A percentile compares a stretch with the other conserved stretches of the same genome.
Evolutionary conservation across 1,284 basidiomycete species (phyloP).

Genomic region (Boletellus deceptivus): DNA sequence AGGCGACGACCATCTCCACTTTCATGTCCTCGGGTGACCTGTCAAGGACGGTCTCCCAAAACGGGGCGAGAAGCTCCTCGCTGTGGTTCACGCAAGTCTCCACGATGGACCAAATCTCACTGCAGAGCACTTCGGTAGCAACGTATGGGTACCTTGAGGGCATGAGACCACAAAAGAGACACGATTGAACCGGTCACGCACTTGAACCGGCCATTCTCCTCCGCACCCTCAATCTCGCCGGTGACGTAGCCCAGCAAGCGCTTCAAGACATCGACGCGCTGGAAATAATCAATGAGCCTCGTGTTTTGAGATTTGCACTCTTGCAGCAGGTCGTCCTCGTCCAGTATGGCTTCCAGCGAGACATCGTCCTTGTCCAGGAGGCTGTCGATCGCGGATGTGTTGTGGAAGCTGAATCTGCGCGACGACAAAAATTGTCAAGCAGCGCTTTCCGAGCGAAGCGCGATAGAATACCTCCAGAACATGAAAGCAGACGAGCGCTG

Average conservation of each 20-base stretch:
- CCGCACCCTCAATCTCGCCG: constrained; percentile 79
- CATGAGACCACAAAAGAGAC: constrained; percentile 4
- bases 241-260: constrained; percentile 81
- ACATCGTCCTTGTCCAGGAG: constrained; percentile 83
- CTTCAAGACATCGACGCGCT: constrained; percentile 76
- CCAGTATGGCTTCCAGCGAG: constrained; percentile 85
- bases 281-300: constrained; percentile 82
- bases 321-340: constrained; percentile 92
- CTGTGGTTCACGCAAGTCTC: constrained; percentile 82
- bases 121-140: constrained; percentile 93
- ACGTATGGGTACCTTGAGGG: constrained; percentile 85
- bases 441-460: background rate
- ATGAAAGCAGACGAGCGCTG: constrained; percentile 29
- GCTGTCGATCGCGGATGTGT: constrained; percentile 78
- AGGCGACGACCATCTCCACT: constrained; percentile 71
- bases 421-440: constrained; percentile 9
- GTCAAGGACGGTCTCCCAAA: constrained; percentile 93
- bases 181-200: constrained; percentile 38
- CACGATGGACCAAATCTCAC: constrained; percentile 93
- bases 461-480: constrained; percentile 42
- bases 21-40: constrained; percentile 77
- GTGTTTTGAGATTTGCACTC: constrained; percentile 96
- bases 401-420: constrained; percentile 79
- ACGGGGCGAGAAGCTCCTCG: constrained; percentile 72
- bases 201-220: constrained; percentile 70